phyloP scores from a whole-genome alignment of 352 stramenopile genomes.

The Phytophthora pisi region DNA sequence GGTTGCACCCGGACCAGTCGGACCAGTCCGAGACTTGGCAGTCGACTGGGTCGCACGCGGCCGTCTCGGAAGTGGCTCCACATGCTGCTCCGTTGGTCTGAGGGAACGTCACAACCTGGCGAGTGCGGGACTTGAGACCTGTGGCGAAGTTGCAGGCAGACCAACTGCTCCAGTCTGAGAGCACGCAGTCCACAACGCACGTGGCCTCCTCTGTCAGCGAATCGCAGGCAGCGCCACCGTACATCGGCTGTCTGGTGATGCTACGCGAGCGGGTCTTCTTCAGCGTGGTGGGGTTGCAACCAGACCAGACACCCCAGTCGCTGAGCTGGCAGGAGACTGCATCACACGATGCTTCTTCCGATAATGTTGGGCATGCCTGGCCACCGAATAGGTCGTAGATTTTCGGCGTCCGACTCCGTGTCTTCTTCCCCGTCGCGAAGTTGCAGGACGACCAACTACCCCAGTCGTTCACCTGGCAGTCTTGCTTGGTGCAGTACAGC shows the following conservation, averaged over 20 bases:
- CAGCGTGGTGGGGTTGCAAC: slow-evolving; percentile 40
- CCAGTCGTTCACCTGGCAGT: slow-evolving; percentile 63
- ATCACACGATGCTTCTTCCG: slow-evolving; percentile 31
- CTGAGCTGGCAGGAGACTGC: slow-evolving; percentile 42
- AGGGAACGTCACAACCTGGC: slow-evolving; percentile 41
- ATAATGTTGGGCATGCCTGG: slow-evolving; percentile 24
- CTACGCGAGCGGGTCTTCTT: slow-evolving; percentile 36
- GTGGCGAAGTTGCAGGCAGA: slow-evolving; percentile 52
- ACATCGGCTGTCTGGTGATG: slow-evolving; percentile 39
- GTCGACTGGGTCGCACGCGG: slow-evolving; percentile 47
- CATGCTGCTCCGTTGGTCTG: slow-evolving; percentile 35
- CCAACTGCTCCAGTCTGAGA: slow-evolving; percentile 54
- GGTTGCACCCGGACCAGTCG: slow-evolving; percentile 55
- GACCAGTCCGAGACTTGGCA: slow-evolving; percentile 56
- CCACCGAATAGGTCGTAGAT: slow-evolving; percentile 41
- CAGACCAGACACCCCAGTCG: slow-evolving; percentile 58
- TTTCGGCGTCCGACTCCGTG: slow-evolving; percentile 48
- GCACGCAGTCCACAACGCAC: slow-evolving; percentile 57
- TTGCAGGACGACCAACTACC: slow-evolving; percentile 50
- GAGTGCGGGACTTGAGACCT: slow-evolving; percentile 44
- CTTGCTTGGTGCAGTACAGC: slow-evolving; percentile 35
- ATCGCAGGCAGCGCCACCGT: slow-evolving; percentile 39
- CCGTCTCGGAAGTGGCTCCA: slow-evolving; percentile 25
- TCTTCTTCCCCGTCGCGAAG: slow-evolving; percentile 47
- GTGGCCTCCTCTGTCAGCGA: slow-evolving; percentile 22